A percentile compares a stretch with the other conserved stretches of the same genome.
These are phyloP conservation scores for Clonostachys solani DNA, from an alignment of 2,329 filamentous ascomycete genomes.

Conservation along the genomic window DNA sequence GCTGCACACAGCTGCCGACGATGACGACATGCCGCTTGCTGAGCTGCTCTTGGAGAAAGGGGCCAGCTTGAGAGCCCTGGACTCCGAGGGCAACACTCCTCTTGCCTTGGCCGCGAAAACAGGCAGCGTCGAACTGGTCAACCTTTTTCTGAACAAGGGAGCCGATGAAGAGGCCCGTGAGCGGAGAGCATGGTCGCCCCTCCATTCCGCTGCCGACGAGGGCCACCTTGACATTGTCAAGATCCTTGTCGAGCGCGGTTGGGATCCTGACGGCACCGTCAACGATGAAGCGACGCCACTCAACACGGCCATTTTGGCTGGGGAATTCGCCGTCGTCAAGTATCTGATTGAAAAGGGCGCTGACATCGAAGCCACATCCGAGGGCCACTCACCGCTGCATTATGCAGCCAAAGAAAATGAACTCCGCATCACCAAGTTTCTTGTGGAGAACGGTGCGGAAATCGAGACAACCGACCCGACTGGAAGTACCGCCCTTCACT, in stretches of 20 bases:
- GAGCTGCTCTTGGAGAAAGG: neutral
- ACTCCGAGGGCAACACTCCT: neutral
- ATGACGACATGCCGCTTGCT: no score
- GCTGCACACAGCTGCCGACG: no score
- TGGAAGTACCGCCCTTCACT: no score
- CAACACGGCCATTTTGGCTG: neutral
- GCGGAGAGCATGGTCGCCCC: no score
- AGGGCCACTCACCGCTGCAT: neutral
- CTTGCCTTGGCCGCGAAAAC: neutral
- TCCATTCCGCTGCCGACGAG: no score
- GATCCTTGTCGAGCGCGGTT: neutral
- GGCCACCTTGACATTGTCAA: neutral
- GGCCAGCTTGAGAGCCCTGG: neutral
- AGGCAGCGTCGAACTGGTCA: neutral
- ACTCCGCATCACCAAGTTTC: neutral
- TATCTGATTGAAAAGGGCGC: neutral
- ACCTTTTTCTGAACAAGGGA: no score
- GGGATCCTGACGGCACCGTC: neutral
- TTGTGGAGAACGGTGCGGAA: neutral
- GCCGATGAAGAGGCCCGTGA: no score
- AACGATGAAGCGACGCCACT: neutral
- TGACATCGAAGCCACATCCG: neutral
- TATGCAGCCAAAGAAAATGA: neutral
- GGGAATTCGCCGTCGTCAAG: neutral
- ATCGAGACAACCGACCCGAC: no score